A percentile compares a stretch with the other conserved stretches of the same genome.
These are phyloP conservation scores for Coprinopsis marcescibilis DNA, from an alignment of 768 basidiomycete species.

Conservation along the genomic window DNA sequence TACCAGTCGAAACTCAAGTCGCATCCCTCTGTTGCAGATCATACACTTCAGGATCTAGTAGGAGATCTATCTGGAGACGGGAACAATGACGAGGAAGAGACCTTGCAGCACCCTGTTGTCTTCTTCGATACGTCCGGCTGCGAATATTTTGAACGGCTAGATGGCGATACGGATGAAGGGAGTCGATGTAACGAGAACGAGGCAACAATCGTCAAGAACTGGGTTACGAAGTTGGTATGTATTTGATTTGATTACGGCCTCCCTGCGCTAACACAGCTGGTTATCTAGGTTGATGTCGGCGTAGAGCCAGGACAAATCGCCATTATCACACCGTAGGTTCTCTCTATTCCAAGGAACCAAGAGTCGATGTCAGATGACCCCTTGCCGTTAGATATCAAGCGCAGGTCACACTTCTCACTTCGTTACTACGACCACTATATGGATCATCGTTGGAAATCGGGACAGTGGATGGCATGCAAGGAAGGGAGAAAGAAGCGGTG, in stretches of 20 bases:
- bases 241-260: not conserved
- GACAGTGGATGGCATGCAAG: slow-evolving; percentile 96
- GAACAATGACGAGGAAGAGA: slow-evolving; percentile 65
- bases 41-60: slow-evolving; percentile 68
- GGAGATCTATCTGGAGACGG: slow-evolving; percentile 56
- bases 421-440: slow-evolving; percentile 65
- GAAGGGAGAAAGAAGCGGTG: slow-evolving; percentile 91
- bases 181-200: slow-evolving; percentile 95
- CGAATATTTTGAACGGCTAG: slow-evolving; percentile 84
- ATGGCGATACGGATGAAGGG: slow-evolving; percentile 75
- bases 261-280: not conserved
- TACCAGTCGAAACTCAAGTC: slow-evolving; percentile 70
- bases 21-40: slow-evolving; percentile 62
- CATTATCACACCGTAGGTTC: slow-evolving; percentile 74
- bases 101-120: slow-evolving; percentile 71
- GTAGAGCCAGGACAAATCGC: slow-evolving; percentile 71
- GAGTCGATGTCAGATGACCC: not conserved
- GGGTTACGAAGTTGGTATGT: slow-evolving; percentile 80
- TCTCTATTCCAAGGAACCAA: not conserved
- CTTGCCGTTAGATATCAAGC: slow-evolving; percentile 70
- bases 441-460: slow-evolving; percentile 80
- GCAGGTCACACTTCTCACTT: slow-evolving; percentile 81
- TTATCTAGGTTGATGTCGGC: slow-evolving; percentile 44
- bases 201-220: slow-evolving; percentile 74
- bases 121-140: slow-evolving; percentile 95